Evolutionary conservation across 2,329 filamentous ascomycete species (phyloP).

Genomic region (Rhynchosporium agropyri): DNA sequence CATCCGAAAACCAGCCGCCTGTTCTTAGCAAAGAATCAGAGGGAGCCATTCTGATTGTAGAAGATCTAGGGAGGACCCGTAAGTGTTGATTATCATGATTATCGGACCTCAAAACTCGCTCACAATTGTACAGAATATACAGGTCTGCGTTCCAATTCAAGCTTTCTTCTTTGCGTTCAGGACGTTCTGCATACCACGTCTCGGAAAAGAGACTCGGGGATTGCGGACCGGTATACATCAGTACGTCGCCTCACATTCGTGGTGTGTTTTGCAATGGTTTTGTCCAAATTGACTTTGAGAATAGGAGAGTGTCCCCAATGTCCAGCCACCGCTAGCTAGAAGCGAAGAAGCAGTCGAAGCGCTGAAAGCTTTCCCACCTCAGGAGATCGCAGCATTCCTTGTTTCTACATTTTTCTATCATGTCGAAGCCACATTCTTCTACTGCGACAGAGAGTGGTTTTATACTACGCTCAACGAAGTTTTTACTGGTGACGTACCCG

Average conservation of each 20-base stretch:
- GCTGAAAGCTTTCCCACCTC: not conserved
- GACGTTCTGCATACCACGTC: not conserved
- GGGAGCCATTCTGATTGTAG: not conserved
- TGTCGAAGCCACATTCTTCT: conserved; percentile 8
- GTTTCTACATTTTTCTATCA: not conserved
- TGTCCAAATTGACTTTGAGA: not conserved
- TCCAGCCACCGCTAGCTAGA: not conserved
- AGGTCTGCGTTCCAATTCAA: not conserved
- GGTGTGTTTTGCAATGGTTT: not conserved
- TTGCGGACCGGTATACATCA: not conserved
- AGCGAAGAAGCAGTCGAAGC: not conserved
- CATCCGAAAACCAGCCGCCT: not conserved
- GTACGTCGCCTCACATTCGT: not conserved
- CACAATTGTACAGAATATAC: not conserved
- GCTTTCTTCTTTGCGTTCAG: not conserved
- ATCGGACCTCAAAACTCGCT: not conserved
- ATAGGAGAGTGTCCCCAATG: not conserved
- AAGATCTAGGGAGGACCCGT: not conserved
- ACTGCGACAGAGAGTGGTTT: conserved; percentile 10
- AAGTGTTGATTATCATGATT: not conserved
- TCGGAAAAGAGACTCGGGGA: not conserved
- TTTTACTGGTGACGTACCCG: not conserved
- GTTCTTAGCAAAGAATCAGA: not conserved
- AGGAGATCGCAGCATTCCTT: not conserved
- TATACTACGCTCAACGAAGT: conserved; percentile 2